Percentiles rank a stretch among this genome's conserved stretches.
These are phyloP conservation scores for Acer negundo DNA, from an alignment of 345 rosid species.

Conservation along the genomic window DNA sequence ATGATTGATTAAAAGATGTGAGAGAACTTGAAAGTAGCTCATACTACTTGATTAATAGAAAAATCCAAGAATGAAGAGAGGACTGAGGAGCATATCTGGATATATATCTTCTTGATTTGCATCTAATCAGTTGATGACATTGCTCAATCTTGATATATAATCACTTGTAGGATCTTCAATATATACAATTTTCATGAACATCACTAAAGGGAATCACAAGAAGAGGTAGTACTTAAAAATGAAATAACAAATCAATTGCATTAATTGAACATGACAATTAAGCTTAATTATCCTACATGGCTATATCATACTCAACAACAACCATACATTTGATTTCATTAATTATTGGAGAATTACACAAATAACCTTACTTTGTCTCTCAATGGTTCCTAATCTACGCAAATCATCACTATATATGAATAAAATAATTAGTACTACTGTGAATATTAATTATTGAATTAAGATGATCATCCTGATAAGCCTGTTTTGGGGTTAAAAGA, in stretches of 20 bases:
- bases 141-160: too few relatives aligned
- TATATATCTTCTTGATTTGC: not conserved
- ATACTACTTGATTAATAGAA: too few relatives aligned
- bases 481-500: slow-evolving; percentile 44
- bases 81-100: too few relatives aligned
- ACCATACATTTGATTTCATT: slow-evolving; percentile 16
- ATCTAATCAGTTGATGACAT: too few relatives aligned
- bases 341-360: slow-evolving; percentile 21
- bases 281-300: slow-evolving; percentile 17
- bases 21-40: too few relatives aligned
- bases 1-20: too few relatives aligned
- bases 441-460: slow-evolving; percentile 3
- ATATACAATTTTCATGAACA: not conserved
- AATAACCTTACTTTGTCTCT: not conserved
- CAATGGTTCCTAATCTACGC: slow-evolving; percentile 22
- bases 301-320: not conserved
- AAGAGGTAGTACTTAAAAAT: not conserved
- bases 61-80: too few relatives aligned
- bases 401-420: slow-evolving; percentile 8
- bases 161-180: not conserved
- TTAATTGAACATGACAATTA: slow-evolving; percentile 21
- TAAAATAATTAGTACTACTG: not conserved
- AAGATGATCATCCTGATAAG: not conserved
- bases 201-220: not conserved
- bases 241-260: slow-evolving; percentile 22